These are phyloP conservation scores for Gyromitra esculenta DNA, from an alignment of 2,329 filamentous ascomycete species.

Conservation along the genomic window DNA sequence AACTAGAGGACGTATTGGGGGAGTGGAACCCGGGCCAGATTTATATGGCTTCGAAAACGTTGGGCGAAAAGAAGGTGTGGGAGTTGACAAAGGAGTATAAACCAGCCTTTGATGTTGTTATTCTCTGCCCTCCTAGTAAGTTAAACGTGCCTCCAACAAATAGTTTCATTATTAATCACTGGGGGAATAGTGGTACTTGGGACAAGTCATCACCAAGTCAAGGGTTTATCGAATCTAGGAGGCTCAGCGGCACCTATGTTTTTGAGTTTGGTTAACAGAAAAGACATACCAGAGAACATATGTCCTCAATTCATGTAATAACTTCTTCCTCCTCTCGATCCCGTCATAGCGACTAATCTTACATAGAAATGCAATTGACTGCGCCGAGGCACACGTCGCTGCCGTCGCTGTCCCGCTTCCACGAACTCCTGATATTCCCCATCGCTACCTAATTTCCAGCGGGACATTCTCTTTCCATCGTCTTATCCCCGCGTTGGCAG, in stretches of 20 bases:
- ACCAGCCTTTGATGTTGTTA: conserved; percentile 33
- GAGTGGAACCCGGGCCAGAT: background rate
- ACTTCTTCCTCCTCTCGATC: background rate
- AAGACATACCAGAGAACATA: background rate
- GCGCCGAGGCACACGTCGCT: conserved; percentile 5
- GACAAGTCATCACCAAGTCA: conserved; percentile 21
- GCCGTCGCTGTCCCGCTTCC: conserved; percentile 1
- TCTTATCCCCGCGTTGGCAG: conserved; percentile 12
- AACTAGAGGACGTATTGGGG: background rate
- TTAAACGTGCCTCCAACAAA: background rate
- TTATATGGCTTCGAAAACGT: conserved; percentile 25
- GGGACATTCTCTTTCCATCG: conserved; percentile 32
- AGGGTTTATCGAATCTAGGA: background rate
- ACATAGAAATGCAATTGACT: conserved; percentile 22
- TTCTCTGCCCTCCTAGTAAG: conserved; percentile 29
- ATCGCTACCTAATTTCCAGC: conserved; percentile 26
- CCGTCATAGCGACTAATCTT: background rate
- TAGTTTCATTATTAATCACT: background rate
- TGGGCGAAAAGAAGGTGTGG: conserved; percentile 25
- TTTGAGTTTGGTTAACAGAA: background rate
- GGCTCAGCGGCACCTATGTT: background rate
- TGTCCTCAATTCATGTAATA: conserved; percentile 21
- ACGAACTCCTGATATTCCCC: conserved; percentile 11
- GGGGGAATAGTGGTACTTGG: conserved; percentile 20
- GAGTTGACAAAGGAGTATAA: conserved; percentile 36